phyloP scores from a whole-genome alignment of 164 flowering plant species.

The Magnolia changhungtana region DNA sequence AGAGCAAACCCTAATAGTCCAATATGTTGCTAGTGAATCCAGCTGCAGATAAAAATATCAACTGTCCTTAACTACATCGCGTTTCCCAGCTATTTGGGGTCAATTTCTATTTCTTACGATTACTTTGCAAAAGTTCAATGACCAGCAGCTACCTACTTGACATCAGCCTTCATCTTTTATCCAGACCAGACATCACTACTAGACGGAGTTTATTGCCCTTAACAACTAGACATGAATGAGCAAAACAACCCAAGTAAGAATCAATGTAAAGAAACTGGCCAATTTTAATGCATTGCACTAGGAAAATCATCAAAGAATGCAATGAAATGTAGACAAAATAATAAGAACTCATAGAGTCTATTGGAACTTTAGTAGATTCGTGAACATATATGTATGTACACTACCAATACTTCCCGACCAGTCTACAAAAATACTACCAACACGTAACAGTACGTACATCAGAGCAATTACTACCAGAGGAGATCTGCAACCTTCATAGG shows the following conservation, averaged over 20 bases:
- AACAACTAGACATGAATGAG: background rate
- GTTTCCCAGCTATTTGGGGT: no score
- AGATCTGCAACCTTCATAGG: background rate
- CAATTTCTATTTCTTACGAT: no score
- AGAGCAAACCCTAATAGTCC: no score
- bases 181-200: no score
- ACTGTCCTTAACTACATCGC: no score
- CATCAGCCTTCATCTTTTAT: no score
- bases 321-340: background rate
- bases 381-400: constrained; percentile 7
- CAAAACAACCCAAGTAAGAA: background rate
- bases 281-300: background rate
- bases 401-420: background rate
- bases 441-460: background rate
- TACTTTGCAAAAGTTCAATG: no score
- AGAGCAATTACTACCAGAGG: background rate
- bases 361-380: background rate
- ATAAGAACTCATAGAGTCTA: background rate
- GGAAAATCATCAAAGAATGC: background rate
- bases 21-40: no score
- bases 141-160: no score
- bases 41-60: no score
- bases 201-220: background rate
- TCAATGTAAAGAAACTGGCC: background rate
- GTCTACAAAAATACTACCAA: constrained; percentile 2